A percentile compares a stretch with the other conserved stretches of the same genome.
Evolutionary conservation across 371 early-diverging fungal genomes (phyloP).

Genomic region (Thermomucor indicae-seudaticae): DNA sequence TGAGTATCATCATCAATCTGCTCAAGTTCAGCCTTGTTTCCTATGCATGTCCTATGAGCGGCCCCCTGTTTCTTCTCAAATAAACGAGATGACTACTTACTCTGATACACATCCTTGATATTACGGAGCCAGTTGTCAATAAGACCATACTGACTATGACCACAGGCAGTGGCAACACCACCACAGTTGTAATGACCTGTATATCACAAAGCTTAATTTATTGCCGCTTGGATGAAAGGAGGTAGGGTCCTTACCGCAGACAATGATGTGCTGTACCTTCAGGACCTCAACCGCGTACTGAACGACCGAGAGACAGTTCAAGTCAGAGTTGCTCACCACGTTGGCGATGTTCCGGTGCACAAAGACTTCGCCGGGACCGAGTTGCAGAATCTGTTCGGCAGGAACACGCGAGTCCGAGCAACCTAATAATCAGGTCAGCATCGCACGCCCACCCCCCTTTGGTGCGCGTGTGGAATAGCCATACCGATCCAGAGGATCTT

Average conservation of each 20-base stretch:
- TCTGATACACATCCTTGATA: conserved; percentile 73
- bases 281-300: conserved; percentile 91
- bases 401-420: conserved; percentile 91
- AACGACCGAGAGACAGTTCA: conserved; percentile 81
- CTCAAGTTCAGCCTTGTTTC: conserved; percentile 50
- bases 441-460: not conserved
- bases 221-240: not conserved
- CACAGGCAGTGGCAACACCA: conserved; percentile 74
- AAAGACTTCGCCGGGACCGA: conserved; percentile 87
- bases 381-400: conserved; percentile 57
- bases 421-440: conserved; percentile 23
- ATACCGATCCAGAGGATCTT: conserved; percentile 90
- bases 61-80: not conserved
- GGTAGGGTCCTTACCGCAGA: conserved; percentile 61
- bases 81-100: conserved; percentile 15
- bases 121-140: conserved; percentile 85
- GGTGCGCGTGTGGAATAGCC: not conserved
- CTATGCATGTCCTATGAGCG: conserved; percentile 2
- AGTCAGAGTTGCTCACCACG: conserved; percentile 73
- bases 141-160: conserved; percentile 64
- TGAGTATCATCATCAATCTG: conserved; percentile 30
- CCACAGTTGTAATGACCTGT: conserved; percentile 85
- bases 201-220: not conserved
- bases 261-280: conserved; percentile 88
- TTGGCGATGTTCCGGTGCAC: conserved; percentile 97